phyloP scores from a whole-genome alignment of 306 rosid genomes.

The Medicago lupulina region DNA sequence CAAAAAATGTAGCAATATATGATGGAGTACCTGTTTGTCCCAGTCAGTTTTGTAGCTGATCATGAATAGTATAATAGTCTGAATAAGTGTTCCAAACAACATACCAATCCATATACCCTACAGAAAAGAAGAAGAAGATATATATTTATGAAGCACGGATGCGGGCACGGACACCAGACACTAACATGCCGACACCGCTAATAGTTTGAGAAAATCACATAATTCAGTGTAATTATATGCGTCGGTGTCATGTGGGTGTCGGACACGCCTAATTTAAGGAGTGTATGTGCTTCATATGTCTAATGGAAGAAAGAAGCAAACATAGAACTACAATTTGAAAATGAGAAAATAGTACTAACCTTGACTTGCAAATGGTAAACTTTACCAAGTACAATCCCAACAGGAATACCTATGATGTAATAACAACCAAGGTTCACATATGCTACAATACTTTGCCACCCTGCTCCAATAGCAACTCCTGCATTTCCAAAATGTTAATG shows the following conservation, averaged over 20 bases:
- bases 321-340: neutral
- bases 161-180: too few relatives aligned
- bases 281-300: too few relatives aligned
- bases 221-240: too few relatives aligned
- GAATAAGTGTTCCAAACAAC: conserved; percentile 65
- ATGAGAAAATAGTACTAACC: conserved; percentile 21
- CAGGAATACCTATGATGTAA: conserved; percentile 53
- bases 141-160: too few relatives aligned
- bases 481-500: neutral
- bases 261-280: too few relatives aligned
- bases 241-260: too few relatives aligned
- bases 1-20: too few relatives aligned
- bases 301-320: neutral
- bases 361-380: conserved; percentile 46
- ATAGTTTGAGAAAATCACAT: too few relatives aligned
- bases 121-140: neutral
- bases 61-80: conserved; percentile 49
- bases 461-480: conserved; percentile 66
- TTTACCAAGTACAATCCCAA: conserved; percentile 47
- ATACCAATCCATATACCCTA: conserved; percentile 77
- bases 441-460: conserved; percentile 56
- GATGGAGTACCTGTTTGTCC: conserved; percentile 58
- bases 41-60: conserved; percentile 60
- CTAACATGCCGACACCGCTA: too few relatives aligned
- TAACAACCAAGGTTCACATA: conserved; percentile 57